A percentile compares a stretch with the other conserved stretches of the same genome.
These are phyloP conservation scores for Blyttiomyces sp. DNA, from an alignment of 371 early-diverging fungal species.

Conservation along the genomic window DNA sequence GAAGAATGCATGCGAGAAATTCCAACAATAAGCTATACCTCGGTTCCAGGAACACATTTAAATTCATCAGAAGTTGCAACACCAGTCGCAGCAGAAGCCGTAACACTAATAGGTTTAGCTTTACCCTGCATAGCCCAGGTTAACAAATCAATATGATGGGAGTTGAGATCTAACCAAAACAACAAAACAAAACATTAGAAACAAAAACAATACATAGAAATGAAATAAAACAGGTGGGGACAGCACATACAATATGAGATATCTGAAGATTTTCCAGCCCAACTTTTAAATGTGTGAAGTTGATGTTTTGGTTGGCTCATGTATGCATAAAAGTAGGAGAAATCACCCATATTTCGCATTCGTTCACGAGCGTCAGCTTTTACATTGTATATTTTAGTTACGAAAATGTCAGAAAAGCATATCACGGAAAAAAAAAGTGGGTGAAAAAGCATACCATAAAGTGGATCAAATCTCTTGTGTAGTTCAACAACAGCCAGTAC, in stretches of 20 bases:
- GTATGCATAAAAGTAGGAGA: conserved; percentile 47
- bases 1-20: background rate
- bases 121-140: conserved; percentile 41
- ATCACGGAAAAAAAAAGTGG: background rate
- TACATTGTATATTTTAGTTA: conserved; percentile 15
- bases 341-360: conserved; percentile 34
- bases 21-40: background rate
- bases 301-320: conserved; percentile 55
- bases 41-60: conserved; percentile 34
- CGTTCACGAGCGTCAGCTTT: conserved; percentile 35
- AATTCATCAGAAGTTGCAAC: conserved; percentile 40
- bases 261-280: conserved; percentile 52
- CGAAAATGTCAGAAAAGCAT: background rate
- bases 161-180: conserved; percentile 38
- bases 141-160: conserved; percentile 53
- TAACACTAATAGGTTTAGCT: conserved; percentile 41
- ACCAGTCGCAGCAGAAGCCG: conserved; percentile 41
- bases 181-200: conserved; percentile 8
- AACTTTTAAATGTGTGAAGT: conserved; percentile 46
- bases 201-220: conserved; percentile 5
- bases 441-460: too few species aligned
- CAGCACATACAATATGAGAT: conserved; percentile 44
- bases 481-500: conserved; percentile 48
- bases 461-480: conserved; percentile 54
- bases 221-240: background rate